Conservation (phyloP, 306 rosid species). For the Citrullus colocynthis region DNA sequence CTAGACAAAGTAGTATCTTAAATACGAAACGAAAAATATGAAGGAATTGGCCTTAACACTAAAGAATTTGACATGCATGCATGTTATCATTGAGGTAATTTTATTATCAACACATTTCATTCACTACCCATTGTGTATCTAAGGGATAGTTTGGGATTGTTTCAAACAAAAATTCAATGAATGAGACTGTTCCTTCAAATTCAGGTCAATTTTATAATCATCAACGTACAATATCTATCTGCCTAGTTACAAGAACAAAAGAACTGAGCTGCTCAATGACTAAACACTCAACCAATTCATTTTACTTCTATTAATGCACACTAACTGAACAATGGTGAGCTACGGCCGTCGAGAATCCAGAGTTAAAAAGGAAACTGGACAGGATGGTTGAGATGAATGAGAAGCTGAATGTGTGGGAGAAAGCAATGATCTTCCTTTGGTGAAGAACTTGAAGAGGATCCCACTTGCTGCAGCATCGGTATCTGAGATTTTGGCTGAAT, state of each 20-base stretch:
- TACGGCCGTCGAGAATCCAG: conserved; percentile 94
- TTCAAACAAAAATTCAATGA: not conserved
- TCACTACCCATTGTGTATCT: not conserved
- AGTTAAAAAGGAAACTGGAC: conserved; percentile 84
- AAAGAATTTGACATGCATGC: conserved; percentile 83
- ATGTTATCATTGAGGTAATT: conserved; percentile 93
- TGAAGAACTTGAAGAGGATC: conserved; percentile 89
- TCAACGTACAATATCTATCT: not conserved
- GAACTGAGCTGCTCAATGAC: not conserved
- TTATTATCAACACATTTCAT: not conserved
- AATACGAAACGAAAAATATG: conserved; percentile 11
- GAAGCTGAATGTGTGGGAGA: conserved; percentile 65
- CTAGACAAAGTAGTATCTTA: too few species aligned
- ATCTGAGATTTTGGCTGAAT: conserved; percentile 74
- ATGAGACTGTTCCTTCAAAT: not conserved
- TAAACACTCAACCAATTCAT: not conserved
- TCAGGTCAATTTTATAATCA: not conserved
- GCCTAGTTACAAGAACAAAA: not conserved
- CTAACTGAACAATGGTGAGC: conserved; percentile 92
- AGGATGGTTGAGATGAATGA: conserved; percentile 73
- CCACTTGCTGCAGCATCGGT: conserved; percentile 73
- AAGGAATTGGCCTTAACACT: conserved; percentile 89
- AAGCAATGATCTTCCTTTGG: conserved; percentile 40
- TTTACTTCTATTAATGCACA: conserved; percentile 30
- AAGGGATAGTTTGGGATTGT: not conserved